These are phyloP conservation scores for Backusella morwellensis DNA, from an alignment of 192 early-diverging fungal genomes.

Conservation along the genomic window DNA sequence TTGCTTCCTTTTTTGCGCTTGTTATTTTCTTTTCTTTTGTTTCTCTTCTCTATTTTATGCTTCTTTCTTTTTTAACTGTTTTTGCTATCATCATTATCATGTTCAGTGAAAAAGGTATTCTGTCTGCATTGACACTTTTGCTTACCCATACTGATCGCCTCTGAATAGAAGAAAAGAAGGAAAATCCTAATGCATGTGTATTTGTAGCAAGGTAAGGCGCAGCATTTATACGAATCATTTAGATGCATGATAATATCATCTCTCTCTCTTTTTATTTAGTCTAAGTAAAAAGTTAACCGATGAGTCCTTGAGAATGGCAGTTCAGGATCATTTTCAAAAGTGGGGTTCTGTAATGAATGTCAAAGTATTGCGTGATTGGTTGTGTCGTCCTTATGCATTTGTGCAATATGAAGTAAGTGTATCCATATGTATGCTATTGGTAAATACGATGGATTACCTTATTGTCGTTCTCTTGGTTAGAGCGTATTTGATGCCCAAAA, in stretches of 20 bases:
- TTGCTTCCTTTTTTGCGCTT: not conserved
- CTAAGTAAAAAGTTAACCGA: conserved; percentile 52
- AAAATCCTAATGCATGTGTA: conserved; percentile 56
- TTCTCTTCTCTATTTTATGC: not conserved
- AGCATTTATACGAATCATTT: not conserved
- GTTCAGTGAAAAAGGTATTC: not conserved
- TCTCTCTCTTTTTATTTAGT: conserved; percentile 28
- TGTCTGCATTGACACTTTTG: not conserved
- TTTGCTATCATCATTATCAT: not conserved
- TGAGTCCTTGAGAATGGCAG: conserved; percentile 47
- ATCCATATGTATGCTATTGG: not conserved
- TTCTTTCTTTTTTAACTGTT: too few species aligned
- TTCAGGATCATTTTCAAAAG: conserved; percentile 56
- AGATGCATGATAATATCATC: not conserved
- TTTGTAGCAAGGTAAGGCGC: conserved; percentile 70
- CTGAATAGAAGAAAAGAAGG: conserved; percentile 16
- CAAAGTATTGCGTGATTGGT: conserved; percentile 75
- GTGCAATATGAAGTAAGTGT: conserved; percentile 68
- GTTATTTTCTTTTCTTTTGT: not conserved
- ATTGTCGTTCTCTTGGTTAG: conserved; percentile 23
- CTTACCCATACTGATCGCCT: not conserved
- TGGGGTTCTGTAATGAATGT: conserved; percentile 68
- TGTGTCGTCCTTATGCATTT: conserved; percentile 71
- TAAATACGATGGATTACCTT: not conserved
- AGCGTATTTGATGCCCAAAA: conserved; percentile 48